Percentiles rank a stretch among this genome's conserved stretches.
Conservation (phyloP, 768 basidiomycete genomes). For the Cystobasidiopsis lactophilus region DNA sequence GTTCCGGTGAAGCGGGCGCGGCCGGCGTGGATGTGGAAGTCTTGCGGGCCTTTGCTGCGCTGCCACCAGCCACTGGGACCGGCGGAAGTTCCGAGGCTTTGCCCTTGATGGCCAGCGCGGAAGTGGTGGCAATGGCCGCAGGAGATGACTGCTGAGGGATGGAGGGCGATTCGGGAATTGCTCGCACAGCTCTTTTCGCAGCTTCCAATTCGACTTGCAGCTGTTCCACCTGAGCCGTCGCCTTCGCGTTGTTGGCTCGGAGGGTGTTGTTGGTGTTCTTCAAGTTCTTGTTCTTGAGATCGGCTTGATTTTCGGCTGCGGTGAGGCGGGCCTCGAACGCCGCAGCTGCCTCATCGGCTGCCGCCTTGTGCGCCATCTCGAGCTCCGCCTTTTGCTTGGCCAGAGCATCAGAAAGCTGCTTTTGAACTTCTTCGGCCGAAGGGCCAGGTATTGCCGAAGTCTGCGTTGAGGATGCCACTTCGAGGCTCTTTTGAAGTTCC, state of each 20-base stretch:
- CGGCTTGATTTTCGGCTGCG: not conserved
- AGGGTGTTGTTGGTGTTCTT: not conserved
- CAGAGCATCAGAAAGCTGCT: constrained; percentile 23
- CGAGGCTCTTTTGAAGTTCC: constrained; percentile 31
- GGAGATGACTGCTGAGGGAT: constrained; percentile 5
- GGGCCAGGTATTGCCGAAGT: constrained; percentile 2
- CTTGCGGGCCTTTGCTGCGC: too few relatives aligned
- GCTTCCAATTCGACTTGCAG: not conserved
- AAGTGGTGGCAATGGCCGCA: constrained; percentile 10
- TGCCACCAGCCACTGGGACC: too few relatives aligned
- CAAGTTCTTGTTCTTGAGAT: not conserved
- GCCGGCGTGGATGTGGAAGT: too few relatives aligned
- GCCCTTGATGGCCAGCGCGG: constrained; percentile 10
- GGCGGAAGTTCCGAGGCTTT: constrained; percentile 12
- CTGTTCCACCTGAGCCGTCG: constrained; percentile 16
- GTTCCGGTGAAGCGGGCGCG: too few relatives aligned
- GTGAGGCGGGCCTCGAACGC: constrained; percentile 29
- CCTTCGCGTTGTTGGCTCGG: not conserved
- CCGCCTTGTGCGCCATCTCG: constrained; percentile 26
- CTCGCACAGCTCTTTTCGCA: not conserved
- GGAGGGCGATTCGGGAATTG: not conserved
- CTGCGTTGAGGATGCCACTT: not conserved
- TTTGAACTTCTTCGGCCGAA: constrained; percentile 17
- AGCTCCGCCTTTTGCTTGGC: not conserved
- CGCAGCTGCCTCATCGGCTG: constrained; percentile 34